Percentiles rank a stretch among this genome's conserved stretches.
Conservation (phyloP, 1,284 basidiomycete genomes). For the Cutaneotrichosporon sp. region DNA sequence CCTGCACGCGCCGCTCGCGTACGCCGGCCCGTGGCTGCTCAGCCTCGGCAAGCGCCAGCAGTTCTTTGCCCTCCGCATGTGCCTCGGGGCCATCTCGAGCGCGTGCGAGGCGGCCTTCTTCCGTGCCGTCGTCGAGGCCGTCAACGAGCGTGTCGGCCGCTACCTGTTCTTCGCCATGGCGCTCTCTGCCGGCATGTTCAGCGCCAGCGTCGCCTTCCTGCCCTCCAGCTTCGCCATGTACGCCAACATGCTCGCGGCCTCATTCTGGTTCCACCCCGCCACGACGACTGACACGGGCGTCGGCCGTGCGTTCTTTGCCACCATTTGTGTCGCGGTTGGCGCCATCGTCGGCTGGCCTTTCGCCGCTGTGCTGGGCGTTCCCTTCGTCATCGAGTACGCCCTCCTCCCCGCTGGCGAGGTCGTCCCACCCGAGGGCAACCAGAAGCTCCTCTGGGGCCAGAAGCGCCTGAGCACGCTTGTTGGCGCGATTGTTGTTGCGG, state of each 20-base stretch:
- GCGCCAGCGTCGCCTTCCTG: slow-evolving; percentile 80
- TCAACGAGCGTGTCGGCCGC: slow-evolving; percentile 86
- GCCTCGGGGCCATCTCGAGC: slow-evolving; percentile 72
- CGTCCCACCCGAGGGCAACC: slow-evolving; percentile 58
- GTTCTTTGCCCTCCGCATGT: slow-evolving; percentile 86
- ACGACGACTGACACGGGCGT: slow-evolving; percentile 61
- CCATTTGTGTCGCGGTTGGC: slow-evolving; percentile 73
- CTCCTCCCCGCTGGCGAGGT: slow-evolving; percentile 73
- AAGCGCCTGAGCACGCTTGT: slow-evolving; percentile 66
- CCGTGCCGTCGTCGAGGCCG: slow-evolving; percentile 72
- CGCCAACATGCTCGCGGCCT: slow-evolving; percentile 76
- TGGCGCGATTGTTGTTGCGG: slow-evolving; percentile 62
- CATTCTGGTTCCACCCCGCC: slow-evolving; percentile 72
- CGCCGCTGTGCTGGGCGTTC: slow-evolving; percentile 77
- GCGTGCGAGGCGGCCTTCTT: slow-evolving; percentile 84
- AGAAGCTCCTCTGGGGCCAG: slow-evolving; percentile 60
- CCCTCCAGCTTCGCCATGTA: slow-evolving; percentile 97
- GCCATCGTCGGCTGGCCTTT: slow-evolving; percentile 97
- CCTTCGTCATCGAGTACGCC: slow-evolving; percentile 89
- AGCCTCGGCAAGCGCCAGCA: slow-evolving; percentile 50
- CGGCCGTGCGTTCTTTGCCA: slow-evolving; percentile 60
- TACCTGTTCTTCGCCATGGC: slow-evolving; percentile 86
- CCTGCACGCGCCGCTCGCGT: slow-evolving; percentile 61
- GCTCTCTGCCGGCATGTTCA: slow-evolving; percentile 91
- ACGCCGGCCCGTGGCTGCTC: slow-evolving; percentile 46